These are phyloP conservation scores for Hamigera avellanea DNA, from an alignment of 495 filamentous ascomycete species.

Conservation along the genomic window DNA sequence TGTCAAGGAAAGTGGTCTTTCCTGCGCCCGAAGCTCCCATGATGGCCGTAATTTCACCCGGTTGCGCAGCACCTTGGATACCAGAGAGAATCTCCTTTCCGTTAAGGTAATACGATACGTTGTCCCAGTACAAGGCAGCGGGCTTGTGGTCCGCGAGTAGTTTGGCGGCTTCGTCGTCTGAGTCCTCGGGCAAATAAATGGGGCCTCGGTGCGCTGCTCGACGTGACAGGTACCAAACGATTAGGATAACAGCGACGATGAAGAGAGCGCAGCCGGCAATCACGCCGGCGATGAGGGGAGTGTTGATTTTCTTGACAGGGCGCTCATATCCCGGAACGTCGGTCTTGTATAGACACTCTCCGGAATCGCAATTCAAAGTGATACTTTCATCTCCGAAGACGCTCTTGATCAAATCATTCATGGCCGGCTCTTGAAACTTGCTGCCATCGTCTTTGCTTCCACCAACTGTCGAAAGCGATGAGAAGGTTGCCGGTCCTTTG, in stretches of 20 bases:
- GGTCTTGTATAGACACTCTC: conserved; percentile 85
- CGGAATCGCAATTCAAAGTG: conserved; percentile 65
- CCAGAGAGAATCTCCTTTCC: conserved; percentile 74
- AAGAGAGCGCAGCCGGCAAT: conserved; percentile 85
- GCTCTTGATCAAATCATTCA: conserved; percentile 76
- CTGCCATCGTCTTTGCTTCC: conserved; percentile 51
- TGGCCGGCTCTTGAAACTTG: conserved; percentile 77
- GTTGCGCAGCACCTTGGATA: conserved; percentile 73
- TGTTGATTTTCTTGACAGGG: conserved; percentile 92
- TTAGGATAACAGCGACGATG: conserved; percentile 69
- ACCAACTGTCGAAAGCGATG: conserved; percentile 50
- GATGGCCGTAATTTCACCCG: conserved; percentile 88
- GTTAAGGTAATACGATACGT: conserved; percentile 77
- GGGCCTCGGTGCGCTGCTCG: conserved; percentile 51
- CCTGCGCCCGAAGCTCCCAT: conserved; percentile 97
- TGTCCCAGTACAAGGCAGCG: conserved; percentile 76
- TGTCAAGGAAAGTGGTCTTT: conserved; percentile 95
- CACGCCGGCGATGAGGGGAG: conserved; percentile 85
- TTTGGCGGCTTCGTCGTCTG: conserved; percentile 77
- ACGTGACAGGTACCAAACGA: conserved; percentile 82
- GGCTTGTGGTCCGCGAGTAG: conserved; percentile 86
- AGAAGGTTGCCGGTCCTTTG: conserved; percentile 75
- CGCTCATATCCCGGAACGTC: conserved; percentile 85
- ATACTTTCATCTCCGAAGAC: conserved; percentile 92
- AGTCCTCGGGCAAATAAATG: conserved; percentile 71